Percentiles rank a stretch among this genome's conserved stretches.
These are phyloP conservation scores for Psilocybe sp. DNA, from an alignment of 768 basidiomycete species.

Conservation along the genomic window DNA sequence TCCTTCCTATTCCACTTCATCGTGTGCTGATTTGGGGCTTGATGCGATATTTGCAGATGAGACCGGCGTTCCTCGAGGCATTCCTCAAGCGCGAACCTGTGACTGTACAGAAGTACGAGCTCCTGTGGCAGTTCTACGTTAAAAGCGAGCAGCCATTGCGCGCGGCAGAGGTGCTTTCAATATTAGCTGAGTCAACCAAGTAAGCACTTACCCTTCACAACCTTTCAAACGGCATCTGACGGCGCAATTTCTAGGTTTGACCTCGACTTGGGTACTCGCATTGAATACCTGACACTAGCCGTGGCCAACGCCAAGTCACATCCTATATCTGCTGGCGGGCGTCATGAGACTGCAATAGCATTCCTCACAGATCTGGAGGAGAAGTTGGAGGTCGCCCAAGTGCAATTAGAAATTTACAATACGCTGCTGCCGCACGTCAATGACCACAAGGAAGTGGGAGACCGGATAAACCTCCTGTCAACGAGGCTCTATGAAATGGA, in stretches of 20 bases:
- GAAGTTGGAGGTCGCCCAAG: slow-evolving; percentile 94
- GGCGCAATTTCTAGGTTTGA: slow-evolving; percentile 46
- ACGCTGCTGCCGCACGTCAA: slow-evolving; percentile 57
- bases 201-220: slow-evolving; percentile 35
- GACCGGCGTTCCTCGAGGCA: slow-evolving; percentile 83
- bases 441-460: slow-evolving; percentile 61
- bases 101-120: slow-evolving; percentile 78
- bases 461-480: slow-evolving; percentile 58
- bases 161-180: slow-evolving; percentile 83
- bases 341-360: slow-evolving; percentile 87
- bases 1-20: neutral
- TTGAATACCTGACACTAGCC: slow-evolving; percentile 92
- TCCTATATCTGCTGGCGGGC: slow-evolving; percentile 70
- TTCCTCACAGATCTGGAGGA: slow-evolving; percentile 96
- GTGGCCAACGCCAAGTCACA: slow-evolving; percentile 97
- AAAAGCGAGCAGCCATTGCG: slow-evolving; percentile 84
- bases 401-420: slow-evolving; percentile 90
- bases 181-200: slow-evolving; percentile 83
- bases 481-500: slow-evolving; percentile 73
- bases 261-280: slow-evolving; percentile 64
- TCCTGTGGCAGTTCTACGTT: slow-evolving; percentile 97
- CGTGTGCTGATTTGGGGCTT: neutral
- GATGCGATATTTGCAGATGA: slow-evolving; percentile 51
- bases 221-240: slow-evolving; percentile 1
- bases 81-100: slow-evolving; percentile 81